Conservation (phyloP, 371 early-diverging fungal species). For the Rhizopus delemar region DNA sequence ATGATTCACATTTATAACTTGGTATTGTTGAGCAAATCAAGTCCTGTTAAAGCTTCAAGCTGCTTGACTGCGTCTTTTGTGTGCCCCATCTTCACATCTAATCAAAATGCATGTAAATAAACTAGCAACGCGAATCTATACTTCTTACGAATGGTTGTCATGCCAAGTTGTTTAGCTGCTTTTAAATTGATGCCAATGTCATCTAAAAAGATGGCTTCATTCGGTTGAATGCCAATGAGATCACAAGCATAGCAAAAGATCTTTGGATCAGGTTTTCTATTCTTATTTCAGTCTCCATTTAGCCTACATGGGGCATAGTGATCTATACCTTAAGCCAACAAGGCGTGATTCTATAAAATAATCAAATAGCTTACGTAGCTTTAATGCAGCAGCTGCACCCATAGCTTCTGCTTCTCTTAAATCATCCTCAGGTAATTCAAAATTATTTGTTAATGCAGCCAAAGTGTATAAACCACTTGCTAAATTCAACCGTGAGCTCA, state of each 20-base stretch:
- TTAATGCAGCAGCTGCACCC: slow-evolving; percentile 34
- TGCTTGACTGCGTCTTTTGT: slow-evolving; percentile 59
- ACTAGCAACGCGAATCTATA: background rate
- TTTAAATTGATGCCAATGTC: slow-evolving; percentile 78
- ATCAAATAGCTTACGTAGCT: slow-evolving; percentile 46
- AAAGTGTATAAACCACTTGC: slow-evolving; percentile 59
- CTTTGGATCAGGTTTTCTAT: slow-evolving; percentile 71
- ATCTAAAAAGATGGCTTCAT: slow-evolving; percentile 71
- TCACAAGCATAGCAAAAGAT: slow-evolving; percentile 67
- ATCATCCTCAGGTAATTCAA: slow-evolving; percentile 55
- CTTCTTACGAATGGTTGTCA: slow-evolving; percentile 63
- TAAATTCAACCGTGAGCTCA: slow-evolving; percentile 9
- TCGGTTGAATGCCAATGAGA: slow-evolving; percentile 56
- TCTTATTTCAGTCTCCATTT: background rate
- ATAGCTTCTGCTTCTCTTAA: slow-evolving; percentile 36
- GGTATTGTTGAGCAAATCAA: slow-evolving; percentile 34
- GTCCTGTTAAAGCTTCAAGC: slow-evolving; percentile 43
- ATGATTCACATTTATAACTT: slow-evolving; percentile 22
- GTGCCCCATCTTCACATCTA: slow-evolving; percentile 62
- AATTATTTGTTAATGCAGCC: slow-evolving; percentile 83
- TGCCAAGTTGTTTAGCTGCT: slow-evolving; percentile 64
- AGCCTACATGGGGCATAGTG: background rate
- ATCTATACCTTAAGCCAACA: slow-evolving; percentile 37
- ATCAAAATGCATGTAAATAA: slow-evolving; percentile 2
- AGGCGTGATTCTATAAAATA: slow-evolving; percentile 48